Conservation (phyloP, 345 rosid species). For the Litchi chinensis region DNA sequence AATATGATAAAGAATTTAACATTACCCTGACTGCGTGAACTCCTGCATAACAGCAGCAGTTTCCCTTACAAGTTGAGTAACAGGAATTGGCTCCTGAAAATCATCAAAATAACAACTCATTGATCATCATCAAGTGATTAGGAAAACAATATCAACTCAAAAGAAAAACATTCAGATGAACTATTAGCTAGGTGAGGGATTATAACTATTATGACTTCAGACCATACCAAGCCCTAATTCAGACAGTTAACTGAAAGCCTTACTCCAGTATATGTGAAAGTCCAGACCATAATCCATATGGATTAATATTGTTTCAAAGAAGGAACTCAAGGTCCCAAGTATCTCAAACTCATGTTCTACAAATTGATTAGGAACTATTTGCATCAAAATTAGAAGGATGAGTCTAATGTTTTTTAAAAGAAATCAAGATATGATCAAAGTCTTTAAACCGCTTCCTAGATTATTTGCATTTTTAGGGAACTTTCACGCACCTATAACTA, state of each 20-base stretch:
- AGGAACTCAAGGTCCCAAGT: not conserved
- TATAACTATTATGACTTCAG: not conserved
- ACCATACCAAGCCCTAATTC: not conserved
- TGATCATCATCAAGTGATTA: not conserved
- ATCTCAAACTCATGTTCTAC: not conserved
- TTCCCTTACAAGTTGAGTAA: slow-evolving; percentile 96
- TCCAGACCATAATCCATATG: not conserved
- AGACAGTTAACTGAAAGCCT: not conserved
- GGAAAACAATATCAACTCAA: not conserved
- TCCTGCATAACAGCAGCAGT: slow-evolving; percentile 99
- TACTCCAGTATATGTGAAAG: not conserved
- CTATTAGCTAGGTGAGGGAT: not conserved
- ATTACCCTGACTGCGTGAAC: slow-evolving; percentile 96
- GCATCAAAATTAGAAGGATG: not conserved
- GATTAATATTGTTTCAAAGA: not conserved
- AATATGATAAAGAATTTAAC: not conserved
- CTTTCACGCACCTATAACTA: not conserved
- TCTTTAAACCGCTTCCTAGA: not conserved
- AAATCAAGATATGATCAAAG: not conserved
- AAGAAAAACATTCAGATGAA: not conserved
- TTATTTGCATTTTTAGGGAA: not conserved
- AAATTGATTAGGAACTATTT: not conserved
- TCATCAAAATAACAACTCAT: slow-evolving; percentile 5
- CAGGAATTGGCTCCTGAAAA: slow-evolving; percentile 93
- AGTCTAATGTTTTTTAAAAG: too few relatives aligned